Evolutionary conservation across 495 filamentous ascomycete genomes (phyloP), one percentile per base, ranked within the genome.

Genomic region (Podospora appendiculata): DNA sequence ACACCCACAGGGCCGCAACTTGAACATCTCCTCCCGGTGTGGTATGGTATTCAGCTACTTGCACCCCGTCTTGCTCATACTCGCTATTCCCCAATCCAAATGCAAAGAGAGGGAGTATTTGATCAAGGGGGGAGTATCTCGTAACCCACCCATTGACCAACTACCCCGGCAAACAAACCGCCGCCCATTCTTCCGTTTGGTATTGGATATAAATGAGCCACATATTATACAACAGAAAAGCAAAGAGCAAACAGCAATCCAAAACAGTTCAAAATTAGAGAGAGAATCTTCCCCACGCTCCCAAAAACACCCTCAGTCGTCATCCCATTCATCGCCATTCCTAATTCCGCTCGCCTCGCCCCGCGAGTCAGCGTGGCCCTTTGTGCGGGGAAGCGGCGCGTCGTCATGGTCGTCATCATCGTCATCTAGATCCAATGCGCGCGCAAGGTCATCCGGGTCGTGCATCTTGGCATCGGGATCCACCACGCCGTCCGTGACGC

Each of bases 391-490:
- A 50, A 38, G 47, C 45, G 11, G 41, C 45, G 14, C 40, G 1
- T 48, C 42, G 18, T 41, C 12, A 8, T 43, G n/a, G 3, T n/a
- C 44, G 4, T 50, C 48, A 25, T 58, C 56, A n/a, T 52, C 70
- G 16, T 71, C 70, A 0, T 74, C 72, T 36, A 80, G 75, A n/a
- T 79, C 71, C 45, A 79, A 62, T 12, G 67, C 73, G 25, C 65
- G 60, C 6, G 76, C 77, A 47, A 81, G 58, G 59, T 81, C 78
- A 57, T 81, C 78, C 13, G 78, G 78, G 57, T 81, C 78, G 46
- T 66, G 67, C 76, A 81, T 77, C 65, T 69, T 76, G 4, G 78
- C 78, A 63, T 80, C 76, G 4, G 75, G 75, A 52, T 76, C 72
- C 39, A 74, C 67, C 11, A 12, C 52, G 7, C 38, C 55, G 3